A percentile compares a stretch with the other conserved stretches of the same genome.
phyloP scores from a whole-genome alignment of 345 rosid species.

The Heritiera littoralis region DNA sequence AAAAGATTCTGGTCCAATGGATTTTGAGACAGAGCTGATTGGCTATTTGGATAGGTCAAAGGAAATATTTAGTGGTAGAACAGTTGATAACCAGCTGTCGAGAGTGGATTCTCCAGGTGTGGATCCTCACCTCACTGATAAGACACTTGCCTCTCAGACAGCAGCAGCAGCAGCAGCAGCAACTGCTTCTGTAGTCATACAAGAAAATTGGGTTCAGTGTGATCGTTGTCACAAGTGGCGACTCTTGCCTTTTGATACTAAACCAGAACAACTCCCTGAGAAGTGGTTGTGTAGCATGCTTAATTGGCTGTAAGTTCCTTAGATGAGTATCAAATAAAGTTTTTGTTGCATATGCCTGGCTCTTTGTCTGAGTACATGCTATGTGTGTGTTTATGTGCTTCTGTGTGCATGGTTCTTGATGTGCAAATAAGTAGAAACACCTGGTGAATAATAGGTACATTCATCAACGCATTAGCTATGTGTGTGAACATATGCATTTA shows the following conservation, averaged over 20 bases:
- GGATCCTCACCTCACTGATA: constrained; percentile 27
- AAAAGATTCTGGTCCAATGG: constrained; percentile 27
- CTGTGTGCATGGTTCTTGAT: not conserved
- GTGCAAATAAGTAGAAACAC: constrained; percentile 2
- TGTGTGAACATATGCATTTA: not conserved
- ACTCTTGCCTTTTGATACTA: constrained; percentile 53
- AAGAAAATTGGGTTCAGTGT: constrained; percentile 64
- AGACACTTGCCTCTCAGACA: constrained; percentile 34
- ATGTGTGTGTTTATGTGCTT: not conserved
- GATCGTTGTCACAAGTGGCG: constrained; percentile 74
- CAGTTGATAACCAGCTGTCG: constrained; percentile 29
- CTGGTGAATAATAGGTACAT: not conserved
- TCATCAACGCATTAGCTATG: not conserved
- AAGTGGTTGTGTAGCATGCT: constrained; percentile 82
- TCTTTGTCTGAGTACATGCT: not conserved
- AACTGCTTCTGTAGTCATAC: constrained; percentile 28
- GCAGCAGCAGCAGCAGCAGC: constrained; percentile 33
- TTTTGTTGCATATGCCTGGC: constrained; percentile 11
- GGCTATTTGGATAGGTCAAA: constrained; percentile 30
- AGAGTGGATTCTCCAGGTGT: constrained; percentile 30
- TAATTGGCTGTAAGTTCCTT: constrained; percentile 76
- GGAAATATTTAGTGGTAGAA: constrained; percentile 35
- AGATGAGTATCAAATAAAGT: not conserved
- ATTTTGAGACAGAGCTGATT: constrained; percentile 28
- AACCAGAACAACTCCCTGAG: constrained; percentile 57